These are phyloP conservation scores for Paecilomyces variotii DNA, from an alignment of 2,329 filamentous ascomycete genomes.

Conservation along the genomic window DNA sequence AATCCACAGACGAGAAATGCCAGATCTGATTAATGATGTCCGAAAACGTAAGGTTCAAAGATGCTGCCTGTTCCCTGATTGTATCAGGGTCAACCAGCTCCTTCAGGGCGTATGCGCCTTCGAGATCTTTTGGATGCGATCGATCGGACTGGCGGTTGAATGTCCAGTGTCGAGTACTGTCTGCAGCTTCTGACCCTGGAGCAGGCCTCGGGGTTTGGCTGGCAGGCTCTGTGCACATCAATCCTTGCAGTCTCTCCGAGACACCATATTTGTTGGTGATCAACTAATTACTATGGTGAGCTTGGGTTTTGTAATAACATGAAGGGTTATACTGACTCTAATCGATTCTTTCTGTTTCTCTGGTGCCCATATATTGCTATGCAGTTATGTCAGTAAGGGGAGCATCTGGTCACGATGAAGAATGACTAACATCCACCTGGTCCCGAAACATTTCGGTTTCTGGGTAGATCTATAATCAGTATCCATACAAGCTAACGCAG, in stretches of 20 bases:
- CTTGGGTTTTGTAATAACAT: background rate
- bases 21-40: constrained; percentile 62
- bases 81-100: constrained; percentile 13
- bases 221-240: constrained; percentile 54
- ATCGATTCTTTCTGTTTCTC: constrained; percentile 51
- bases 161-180: constrained; percentile 9
- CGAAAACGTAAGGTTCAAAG: constrained; percentile 42
- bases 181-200: constrained; percentile 12
- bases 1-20: constrained; percentile 67
- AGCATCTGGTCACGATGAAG: background rate
- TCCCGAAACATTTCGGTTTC: constrained; percentile 43
- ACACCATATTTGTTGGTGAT: constrained; percentile 60
- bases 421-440: constrained; percentile 60
- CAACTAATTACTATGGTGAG: constrained; percentile 12
- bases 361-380: constrained; percentile 63
- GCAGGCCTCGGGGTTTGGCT: constrained; percentile 9
- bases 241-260: constrained; percentile 55
- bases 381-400: constrained; percentile 4
- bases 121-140: constrained; percentile 20
- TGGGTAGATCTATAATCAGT: constrained; percentile 12
- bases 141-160: constrained; percentile 4
- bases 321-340: constrained; percentile 21
- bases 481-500: background rate
- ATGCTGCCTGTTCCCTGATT: constrained; percentile 15
- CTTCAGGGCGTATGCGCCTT: constrained; percentile 20